A percentile compares a stretch with the other conserved stretches of the same genome.
Evolutionary conservation across 2,329 filamentous ascomycete species (phyloP).

Genomic region (Claviceps sp.): DNA sequence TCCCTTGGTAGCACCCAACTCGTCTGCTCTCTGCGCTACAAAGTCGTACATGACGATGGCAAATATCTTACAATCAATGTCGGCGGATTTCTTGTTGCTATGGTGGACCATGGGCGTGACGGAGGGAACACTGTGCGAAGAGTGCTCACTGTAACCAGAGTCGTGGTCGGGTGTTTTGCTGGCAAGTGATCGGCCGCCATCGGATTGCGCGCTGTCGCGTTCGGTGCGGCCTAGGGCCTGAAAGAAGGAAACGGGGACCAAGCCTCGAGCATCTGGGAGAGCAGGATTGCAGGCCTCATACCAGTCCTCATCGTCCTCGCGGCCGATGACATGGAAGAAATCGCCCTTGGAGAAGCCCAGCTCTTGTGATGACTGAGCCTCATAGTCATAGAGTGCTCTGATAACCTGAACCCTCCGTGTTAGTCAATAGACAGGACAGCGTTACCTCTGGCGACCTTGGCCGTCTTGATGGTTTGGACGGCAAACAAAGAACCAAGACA

Average conservation of each 20-base stretch:
- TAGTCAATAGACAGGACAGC: not conserved
- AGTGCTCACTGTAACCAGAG: slow-evolving; percentile 56
- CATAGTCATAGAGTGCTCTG: slow-evolving; percentile 88
- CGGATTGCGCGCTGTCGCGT: slow-evolving; percentile 68
- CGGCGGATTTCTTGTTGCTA: slow-evolving; percentile 37
- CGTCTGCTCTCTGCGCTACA: slow-evolving; percentile 85
- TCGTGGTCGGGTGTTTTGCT: slow-evolving; percentile 64
- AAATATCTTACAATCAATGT: slow-evolving; percentile 77
- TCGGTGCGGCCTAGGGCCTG: slow-evolving; percentile 85
- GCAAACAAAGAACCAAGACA: not conserved
- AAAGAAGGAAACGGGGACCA: slow-evolving; percentile 91
- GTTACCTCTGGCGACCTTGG: not conserved
- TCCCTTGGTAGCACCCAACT: slow-evolving; percentile 85
- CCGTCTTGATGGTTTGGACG: not conserved
- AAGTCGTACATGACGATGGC: slow-evolving; percentile 97
- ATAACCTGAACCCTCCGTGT: slow-evolving; percentile 54
- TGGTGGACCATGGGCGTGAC: slow-evolving; percentile 14
- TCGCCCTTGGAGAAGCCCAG: slow-evolving; percentile 89
- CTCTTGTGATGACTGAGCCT: slow-evolving; percentile 62
- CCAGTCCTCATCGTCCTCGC: slow-evolving; percentile 91
- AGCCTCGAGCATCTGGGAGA: slow-evolving; percentile 70
- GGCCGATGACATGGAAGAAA: slow-evolving; percentile 94
- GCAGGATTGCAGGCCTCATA: slow-evolving; percentile 97
- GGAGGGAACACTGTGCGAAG: slow-evolving; percentile 14
- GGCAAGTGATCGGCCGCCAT: slow-evolving; percentile 34